Percentiles rank a stretch among this genome's conserved stretches.
These are phyloP conservation scores for Candida fluviatilis DNA, from an alignment of 805 yeast species.

Conservation along the genomic window DNA sequence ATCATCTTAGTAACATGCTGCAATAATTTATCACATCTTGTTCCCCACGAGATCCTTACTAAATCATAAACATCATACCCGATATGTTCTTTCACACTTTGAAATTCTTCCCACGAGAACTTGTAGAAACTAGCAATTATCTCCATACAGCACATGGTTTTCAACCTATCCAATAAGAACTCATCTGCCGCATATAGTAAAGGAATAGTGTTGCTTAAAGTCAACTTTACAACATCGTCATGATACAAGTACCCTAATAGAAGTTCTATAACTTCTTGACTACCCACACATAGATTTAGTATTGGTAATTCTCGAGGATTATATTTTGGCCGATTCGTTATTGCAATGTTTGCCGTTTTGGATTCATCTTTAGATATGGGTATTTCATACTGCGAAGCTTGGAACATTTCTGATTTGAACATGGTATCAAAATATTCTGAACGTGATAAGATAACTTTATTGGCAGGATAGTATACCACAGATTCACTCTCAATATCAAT, in stretches of 20 bases:
- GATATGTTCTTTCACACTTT: conserved; percentile 13
- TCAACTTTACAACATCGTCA: conserved; percentile 50
- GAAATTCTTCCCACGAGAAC: conserved; percentile 16
- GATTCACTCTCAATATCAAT: conserved; percentile 22
- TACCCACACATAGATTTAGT: conserved; percentile 22
- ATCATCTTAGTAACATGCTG: conserved; percentile 55
- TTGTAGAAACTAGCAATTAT: conserved; percentile 29
- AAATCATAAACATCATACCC: conserved; percentile 51
- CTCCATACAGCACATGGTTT: conserved; percentile 56
- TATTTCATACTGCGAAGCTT: conserved; percentile 9
- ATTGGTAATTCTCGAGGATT: conserved; percentile 20
- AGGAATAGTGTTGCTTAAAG: conserved; percentile 49
- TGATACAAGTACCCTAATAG: conserved; percentile 54
- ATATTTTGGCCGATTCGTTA: conserved; percentile 14
- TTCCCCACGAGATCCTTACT: conserved; percentile 63
- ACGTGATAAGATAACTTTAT: conserved; percentile 55
- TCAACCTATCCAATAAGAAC: conserved; percentile 56
- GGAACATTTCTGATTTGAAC: conserved; percentile 46
- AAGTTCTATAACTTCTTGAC: conserved; percentile 40
- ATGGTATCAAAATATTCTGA: conserved; percentile 62
- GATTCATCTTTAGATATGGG: conserved; percentile 11
- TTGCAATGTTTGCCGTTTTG: not conserved
- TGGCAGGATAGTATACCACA: conserved; percentile 52
- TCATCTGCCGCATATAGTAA: conserved; percentile 57
- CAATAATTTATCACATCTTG: conserved; percentile 61